Evolutionary conservation across 2,329 filamentous ascomycete species (phyloP).

Genomic region (Septoria linicola): DNA sequence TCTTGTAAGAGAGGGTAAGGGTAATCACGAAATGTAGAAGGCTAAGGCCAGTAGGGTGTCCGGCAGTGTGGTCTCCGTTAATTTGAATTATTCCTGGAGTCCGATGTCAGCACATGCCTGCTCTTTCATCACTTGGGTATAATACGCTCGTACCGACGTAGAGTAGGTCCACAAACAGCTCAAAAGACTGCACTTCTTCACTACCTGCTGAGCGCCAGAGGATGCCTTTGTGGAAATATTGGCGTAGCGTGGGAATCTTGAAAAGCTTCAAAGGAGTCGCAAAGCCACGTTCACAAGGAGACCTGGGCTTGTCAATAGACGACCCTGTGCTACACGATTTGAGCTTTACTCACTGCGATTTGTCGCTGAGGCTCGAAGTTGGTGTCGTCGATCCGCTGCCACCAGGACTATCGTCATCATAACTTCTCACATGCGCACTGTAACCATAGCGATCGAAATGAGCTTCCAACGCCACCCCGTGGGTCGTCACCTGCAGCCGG

Average conservation of each 20-base stretch:
- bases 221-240: slow-evolving; percentile 66
- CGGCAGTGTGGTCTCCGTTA: slow-evolving; percentile 61
- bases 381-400: slow-evolving; percentile 27
- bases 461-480: slow-evolving; percentile 56
- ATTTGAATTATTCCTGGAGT: slow-evolving; percentile 58
- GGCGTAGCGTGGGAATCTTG: slow-evolving; percentile 59
- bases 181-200: slow-evolving; percentile 63
- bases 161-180: slow-evolving; percentile 64
- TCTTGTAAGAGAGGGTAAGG: slow-evolving; percentile 63
- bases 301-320: neutral
- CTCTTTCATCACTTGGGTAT: no score
- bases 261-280: slow-evolving; percentile 54
- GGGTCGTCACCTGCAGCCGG: slow-evolving; percentile 44
- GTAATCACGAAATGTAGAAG: slow-evolving; percentile 60
- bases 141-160: slow-evolving; percentile 45
- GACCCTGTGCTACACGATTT: no score
- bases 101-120: no score
- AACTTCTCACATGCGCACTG: slow-evolving; percentile 52
- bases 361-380: slow-evolving; percentile 14
- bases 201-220: slow-evolving; percentile 60
- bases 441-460: slow-evolving; percentile 66
- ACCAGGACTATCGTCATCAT: slow-evolving; percentile 31
- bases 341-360: neutral
- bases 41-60: slow-evolving; percentile 55
- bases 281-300: slow-evolving; percentile 19